Base-by-base conservation (phyloP, 192 early-diverging fungal genomes). In the Podila verticillata region DNA sequence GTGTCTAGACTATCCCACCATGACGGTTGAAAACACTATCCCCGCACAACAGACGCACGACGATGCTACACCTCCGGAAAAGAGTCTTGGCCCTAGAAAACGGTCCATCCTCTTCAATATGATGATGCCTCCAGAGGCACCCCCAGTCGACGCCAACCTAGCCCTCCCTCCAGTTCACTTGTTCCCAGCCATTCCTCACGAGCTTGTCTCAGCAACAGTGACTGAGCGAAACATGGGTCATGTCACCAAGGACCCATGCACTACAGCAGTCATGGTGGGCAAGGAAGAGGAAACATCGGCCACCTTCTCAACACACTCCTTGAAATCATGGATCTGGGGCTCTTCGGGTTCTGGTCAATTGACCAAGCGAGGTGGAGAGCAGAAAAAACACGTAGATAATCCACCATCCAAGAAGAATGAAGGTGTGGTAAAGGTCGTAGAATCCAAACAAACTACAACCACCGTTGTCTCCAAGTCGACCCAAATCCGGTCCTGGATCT, bases 21-120 rank as follows among this genome's bases (percentile, higher is more conserved):
- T 60, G 58, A 60, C 30, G 58, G 30, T 34, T 22, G 48, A 24
- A 15, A 34, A 30, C 51, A 57, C 26, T 31, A 24, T 19, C 6
- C 36, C 13, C 31, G 20, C 34, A 32, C 24, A 13, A 28, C 39
- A 65, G 24, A 49, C 24, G 24, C 62, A 74, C 22, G 68, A 67
- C 8, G 69, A 66, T 31, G 26, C 64, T n/a, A 69, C 31, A 31
- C 13, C 65, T 28, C 51, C 51, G 51, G 51, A 54, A 54, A 54
- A 63, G 17, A 73, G 63, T 24, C 39, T 63, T 19, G 65, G 64
- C 4, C 62, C 74, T 13, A 51, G 75, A 51, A 79, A 79, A 66
- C 65, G 75, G 3, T 79, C 75, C 15, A 79, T 79, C 12, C 69
- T 79, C 1, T 31, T 79, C 48, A 72, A 72, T 39, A 70, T 79